Percentiles rank a stretch among this genome's conserved stretches.
Evolutionary conservation across 768 basidiomycete genomes (phyloP).

Genomic region (Calocera cornea): DNA sequence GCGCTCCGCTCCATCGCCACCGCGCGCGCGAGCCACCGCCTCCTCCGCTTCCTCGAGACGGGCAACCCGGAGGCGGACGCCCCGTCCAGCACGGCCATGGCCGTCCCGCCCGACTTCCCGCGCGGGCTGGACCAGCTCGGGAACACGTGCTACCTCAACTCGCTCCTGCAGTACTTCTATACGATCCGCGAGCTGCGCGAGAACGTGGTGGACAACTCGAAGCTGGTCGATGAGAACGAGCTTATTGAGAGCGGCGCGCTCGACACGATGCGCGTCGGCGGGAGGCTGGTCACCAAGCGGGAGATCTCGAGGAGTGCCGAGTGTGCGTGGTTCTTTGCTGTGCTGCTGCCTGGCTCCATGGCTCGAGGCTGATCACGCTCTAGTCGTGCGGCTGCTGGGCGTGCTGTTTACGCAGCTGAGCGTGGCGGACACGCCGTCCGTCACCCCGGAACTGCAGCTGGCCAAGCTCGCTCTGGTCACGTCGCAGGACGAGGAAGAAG

Average conservation of each 20-base stretch:
- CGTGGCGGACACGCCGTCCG: constrained; percentile 45
- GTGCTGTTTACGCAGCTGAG: constrained; percentile 68
- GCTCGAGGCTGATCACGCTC: constrained; percentile 1
- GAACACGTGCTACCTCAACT: constrained; percentile 80
- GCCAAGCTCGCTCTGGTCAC: constrained; percentile 87
- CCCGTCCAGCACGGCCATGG: neutral
- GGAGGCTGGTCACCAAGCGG: constrained; percentile 61
- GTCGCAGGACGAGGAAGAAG: constrained; percentile 79
- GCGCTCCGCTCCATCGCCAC: constrained; percentile 2
- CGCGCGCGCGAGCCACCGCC: constrained; percentile 6
- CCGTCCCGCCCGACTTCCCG: constrained; percentile 44
- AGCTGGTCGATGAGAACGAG: constrained; percentile 58
- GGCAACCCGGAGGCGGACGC: neutral
- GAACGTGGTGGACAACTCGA: constrained; percentile 56
- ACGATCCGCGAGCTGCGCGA: constrained; percentile 84
- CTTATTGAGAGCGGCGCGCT: constrained; percentile 22
- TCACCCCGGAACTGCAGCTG: constrained; percentile 74
- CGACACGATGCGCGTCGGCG: constrained; percentile 75
- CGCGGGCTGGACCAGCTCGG: constrained; percentile 79
- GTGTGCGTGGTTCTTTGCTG: constrained; percentile 39
- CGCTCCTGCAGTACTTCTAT: constrained; percentile 83
- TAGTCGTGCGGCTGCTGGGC: constrained; percentile 71
- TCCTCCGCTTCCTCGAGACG: neutral
- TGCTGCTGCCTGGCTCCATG: no score
- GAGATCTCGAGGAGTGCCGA: constrained; percentile 75